A percentile compares a stretch with the other conserved stretches of the same genome.
Conservation (phyloP, 192 early-diverging fungal genomes). For the Umbelopsis isabellina region DNA sequence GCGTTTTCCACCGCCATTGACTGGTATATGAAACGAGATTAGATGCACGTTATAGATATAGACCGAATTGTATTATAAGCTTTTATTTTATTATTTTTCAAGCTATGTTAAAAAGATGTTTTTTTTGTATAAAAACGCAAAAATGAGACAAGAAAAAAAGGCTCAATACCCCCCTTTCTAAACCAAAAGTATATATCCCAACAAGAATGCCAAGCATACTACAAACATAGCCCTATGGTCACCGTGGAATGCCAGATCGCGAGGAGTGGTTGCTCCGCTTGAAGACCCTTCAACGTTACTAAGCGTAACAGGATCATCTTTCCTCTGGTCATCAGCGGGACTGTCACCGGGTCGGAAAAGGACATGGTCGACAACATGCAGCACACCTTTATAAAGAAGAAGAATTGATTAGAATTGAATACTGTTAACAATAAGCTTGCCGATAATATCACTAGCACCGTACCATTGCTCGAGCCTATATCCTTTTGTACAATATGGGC, state of each 20-base stretch:
- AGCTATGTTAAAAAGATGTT: too few relatives aligned
- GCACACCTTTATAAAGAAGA: not conserved
- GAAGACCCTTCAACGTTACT: not conserved
- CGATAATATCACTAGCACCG: too few relatives aligned
- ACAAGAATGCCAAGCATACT: not conserved
- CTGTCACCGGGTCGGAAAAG: not conserved
- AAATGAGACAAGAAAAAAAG: not conserved
- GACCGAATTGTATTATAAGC: slow-evolving; percentile 17
- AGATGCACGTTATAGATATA: slow-evolving; percentile 13
- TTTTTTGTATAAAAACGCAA: not conserved
- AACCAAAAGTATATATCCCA: slow-evolving; percentile 3
- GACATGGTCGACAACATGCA: not conserved
- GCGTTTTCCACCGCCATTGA: slow-evolving; percentile 95
- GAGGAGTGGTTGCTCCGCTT: not conserved
- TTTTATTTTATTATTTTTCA: too few relatives aligned
- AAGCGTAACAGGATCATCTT: not conserved
- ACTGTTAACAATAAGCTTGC: too few relatives aligned
- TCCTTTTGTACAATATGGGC: not conserved
- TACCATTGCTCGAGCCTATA: not conserved
- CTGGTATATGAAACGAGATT: slow-evolving; percentile 76
- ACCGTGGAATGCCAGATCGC: not conserved
- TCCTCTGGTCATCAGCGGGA: not conserved
- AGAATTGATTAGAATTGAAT: too few relatives aligned
- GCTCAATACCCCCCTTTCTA: not conserved
- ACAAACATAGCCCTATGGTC: not conserved